A percentile compares a stretch with the other conserved stretches of the same genome.
phyloP scores from a whole-genome alignment of 169 alveolate species.

The Plasmodium knowlesi region DNA sequence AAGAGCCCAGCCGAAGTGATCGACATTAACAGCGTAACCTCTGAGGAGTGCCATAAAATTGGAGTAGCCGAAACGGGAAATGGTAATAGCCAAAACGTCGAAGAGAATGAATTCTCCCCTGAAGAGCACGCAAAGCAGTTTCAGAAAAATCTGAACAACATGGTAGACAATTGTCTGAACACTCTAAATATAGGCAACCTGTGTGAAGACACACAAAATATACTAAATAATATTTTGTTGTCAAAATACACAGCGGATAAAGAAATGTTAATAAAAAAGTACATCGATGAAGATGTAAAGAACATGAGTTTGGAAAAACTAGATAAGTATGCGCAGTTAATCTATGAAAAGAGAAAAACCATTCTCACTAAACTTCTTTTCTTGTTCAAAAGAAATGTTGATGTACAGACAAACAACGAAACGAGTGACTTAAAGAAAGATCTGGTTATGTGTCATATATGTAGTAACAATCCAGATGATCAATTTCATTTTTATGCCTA shows the following conservation, averaged over 20 bases:
- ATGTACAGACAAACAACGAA: constrained; percentile 68
- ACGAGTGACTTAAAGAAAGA: constrained; percentile 71
- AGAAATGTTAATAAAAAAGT: constrained; percentile 38
- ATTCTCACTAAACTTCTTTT: constrained; percentile 38
- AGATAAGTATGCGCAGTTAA: constrained; percentile 40
- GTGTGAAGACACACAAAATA: constrained; percentile 46
- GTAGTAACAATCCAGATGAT: constrained; percentile 74
- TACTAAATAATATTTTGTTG: constrained; percentile 29
- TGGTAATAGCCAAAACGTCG: neutral
- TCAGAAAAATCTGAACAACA: constrained; percentile 42
- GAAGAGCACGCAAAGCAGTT: constrained; percentile 21
- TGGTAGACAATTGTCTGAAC: constrained; percentile 38
- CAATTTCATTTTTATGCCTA: constrained; percentile 75
- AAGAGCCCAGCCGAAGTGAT: neutral
- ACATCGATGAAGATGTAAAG: constrained; percentile 52
- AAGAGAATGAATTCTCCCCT: neutral
- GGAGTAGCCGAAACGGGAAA: neutral
- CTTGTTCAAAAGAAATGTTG: constrained; percentile 60
- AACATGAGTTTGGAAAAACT: constrained; percentile 48
- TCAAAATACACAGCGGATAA: constrained; percentile 68
- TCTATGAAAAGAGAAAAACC: constrained; percentile 48
- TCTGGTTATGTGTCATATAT: constrained; percentile 72
- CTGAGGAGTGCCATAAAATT: neutral
- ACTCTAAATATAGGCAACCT: constrained; percentile 17
- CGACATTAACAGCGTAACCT: neutral